These are phyloP conservation scores for Geotrichum europaeum DNA, from an alignment of 1,139 yeast genomes.

Conservation along the genomic window DNA sequence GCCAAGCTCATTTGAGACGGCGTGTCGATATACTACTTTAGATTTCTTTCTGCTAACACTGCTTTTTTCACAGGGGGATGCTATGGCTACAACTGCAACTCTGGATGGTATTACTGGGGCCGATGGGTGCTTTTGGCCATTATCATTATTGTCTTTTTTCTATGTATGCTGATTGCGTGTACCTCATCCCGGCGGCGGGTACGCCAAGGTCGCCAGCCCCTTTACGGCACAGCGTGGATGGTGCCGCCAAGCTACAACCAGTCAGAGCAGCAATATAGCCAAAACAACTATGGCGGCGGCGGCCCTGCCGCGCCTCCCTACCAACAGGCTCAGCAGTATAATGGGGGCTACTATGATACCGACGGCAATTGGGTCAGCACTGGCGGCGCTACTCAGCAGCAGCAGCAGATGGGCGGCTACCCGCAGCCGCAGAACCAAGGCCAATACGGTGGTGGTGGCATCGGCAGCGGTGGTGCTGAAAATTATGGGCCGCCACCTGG, in stretches of 20 bases:
- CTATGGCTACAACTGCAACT: background rate
- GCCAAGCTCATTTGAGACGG: background rate
- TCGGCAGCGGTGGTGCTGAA: background rate
- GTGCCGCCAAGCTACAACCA: slow-evolving; percentile 84
- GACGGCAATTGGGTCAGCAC: slow-evolving; percentile 50
- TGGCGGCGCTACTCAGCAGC: slow-evolving; percentile 3
- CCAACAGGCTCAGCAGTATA: slow-evolving; percentile 42
- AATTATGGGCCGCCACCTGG: slow-evolving; percentile 23
- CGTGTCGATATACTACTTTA: background rate
- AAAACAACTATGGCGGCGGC: slow-evolving; percentile 16
- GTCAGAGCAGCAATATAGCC: slow-evolving; percentile 57
- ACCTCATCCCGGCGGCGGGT: slow-evolving; percentile 50
- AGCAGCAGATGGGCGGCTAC: slow-evolving; percentile 9
- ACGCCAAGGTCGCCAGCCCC: slow-evolving; percentile 58
- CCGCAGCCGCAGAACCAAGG: slow-evolving; percentile 22
- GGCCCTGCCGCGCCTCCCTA: slow-evolving; percentile 35
- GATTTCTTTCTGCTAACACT: background rate
- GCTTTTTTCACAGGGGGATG: background rate
- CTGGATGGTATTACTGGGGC: slow-evolving; percentile 28
- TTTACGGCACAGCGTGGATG: slow-evolving; percentile 84
- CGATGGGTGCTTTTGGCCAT: slow-evolving; percentile 48
- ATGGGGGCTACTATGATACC: slow-evolving; percentile 65
- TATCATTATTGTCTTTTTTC: slow-evolving; percentile 45
- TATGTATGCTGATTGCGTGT: slow-evolving; percentile 45
- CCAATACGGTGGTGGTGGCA: slow-evolving; percentile 11